phyloP scores from a whole-genome alignment of 257 asterid genomes.

The Ilex aquifolium region DNA sequence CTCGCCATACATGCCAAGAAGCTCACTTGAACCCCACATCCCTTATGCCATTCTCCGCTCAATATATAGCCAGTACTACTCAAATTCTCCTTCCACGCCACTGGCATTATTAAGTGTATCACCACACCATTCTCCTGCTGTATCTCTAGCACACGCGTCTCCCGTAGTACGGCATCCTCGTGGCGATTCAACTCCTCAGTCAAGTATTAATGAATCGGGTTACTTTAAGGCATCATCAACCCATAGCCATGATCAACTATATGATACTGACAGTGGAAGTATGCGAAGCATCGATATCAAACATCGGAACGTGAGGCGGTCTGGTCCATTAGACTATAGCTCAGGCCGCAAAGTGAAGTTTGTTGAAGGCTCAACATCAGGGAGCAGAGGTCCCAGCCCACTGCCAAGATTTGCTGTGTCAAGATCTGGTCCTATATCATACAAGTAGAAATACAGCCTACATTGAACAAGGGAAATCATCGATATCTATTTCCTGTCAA shows the following conservation, averaged over 20 bases:
- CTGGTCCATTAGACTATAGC: conserved; percentile 91
- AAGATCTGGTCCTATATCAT: conserved; percentile 88
- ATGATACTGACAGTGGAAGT: conserved; percentile 42
- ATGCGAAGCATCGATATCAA: conserved; percentile 44
- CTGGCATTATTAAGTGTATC: conserved; percentile 47
- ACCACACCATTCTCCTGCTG: conserved; percentile 76
- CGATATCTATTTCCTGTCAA: conserved; percentile 25
- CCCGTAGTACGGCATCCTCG: conserved; percentile 66
- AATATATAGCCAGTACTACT: conserved; percentile 75
- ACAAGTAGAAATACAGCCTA: conserved; percentile 35
- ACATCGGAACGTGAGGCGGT: conserved; percentile 55
- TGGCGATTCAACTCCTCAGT: conserved; percentile 49
- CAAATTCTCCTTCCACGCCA: conserved; percentile 54
- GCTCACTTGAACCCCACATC: conserved; percentile 70
- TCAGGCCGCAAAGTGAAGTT: conserved; percentile 56
- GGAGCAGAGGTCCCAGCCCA: conserved; percentile 86
- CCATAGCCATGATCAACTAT: conserved; percentile 52
- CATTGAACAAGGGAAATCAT: conserved; percentile 17
- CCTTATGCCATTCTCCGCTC: conserved; percentile 86
- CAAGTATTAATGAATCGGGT: conserved; percentile 46
- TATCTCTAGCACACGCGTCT: conserved; percentile 64
- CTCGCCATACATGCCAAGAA: conserved; percentile 78
- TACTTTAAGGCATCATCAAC: conserved; percentile 54
- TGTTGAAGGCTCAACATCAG: conserved; percentile 75
- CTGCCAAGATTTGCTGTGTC: conserved; percentile 93